phyloP scores from a whole-genome alignment of 73 alveolate species.

The Tetrahymena thermophila region DNA sequence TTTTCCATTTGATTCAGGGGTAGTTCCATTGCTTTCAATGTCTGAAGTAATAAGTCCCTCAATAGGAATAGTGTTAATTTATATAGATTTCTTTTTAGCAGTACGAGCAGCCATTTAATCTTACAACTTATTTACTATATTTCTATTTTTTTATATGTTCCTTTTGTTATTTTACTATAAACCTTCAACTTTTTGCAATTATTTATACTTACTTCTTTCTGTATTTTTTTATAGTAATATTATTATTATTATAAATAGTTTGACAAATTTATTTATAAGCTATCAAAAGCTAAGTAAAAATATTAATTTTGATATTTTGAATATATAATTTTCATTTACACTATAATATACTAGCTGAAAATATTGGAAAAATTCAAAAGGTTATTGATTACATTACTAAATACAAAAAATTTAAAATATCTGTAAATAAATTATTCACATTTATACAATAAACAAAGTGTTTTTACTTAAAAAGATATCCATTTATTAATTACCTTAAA shows the following conservation, averaged over 20 bases:
- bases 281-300: neutral
- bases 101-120: neutral
- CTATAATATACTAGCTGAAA: neutral
- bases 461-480: too few species aligned
- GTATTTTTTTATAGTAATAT: too few species aligned
- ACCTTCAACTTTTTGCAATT: neutral
- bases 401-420: neutral
- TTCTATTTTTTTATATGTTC: neutral
- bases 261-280: neutral
- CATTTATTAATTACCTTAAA: too few species aligned
- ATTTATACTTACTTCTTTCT: too few species aligned
- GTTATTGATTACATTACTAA: neutral
- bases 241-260: too few species aligned
- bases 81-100: neutral
- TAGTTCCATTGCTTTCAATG: neutral
- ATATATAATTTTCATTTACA: neutral
- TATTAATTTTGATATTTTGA: neutral
- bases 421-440: neutral
- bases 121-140: neutral
- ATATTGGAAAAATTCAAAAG: neutral
- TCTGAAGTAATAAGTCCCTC: neutral
- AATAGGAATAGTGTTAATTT: neutral
- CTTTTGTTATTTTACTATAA: neutral
- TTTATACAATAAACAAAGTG: neutral
- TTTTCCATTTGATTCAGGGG: neutral